Conservation (phyloP, 2,329 filamentous ascomycete species). For the Ceratocystis eucalypticola region DNA sequence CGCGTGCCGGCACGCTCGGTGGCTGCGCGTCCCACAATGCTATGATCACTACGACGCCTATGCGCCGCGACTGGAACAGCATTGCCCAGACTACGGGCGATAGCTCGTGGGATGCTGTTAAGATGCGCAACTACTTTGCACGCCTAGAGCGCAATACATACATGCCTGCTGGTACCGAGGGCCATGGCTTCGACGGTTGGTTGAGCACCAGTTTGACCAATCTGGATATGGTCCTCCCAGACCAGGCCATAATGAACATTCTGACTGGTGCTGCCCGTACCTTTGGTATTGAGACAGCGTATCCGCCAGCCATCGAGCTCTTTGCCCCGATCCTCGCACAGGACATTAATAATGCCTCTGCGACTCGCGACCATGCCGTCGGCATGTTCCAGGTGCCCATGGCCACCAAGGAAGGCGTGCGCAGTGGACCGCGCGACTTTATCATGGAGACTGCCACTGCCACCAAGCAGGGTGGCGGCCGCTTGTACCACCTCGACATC, state of each 20-base stretch:
- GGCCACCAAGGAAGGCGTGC: slow-evolving; percentile 36
- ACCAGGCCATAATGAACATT: slow-evolving; percentile 24
- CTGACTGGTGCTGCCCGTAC: slow-evolving; percentile 24
- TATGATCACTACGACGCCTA: slow-evolving; percentile 25
- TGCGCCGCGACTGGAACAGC: slow-evolving; percentile 28
- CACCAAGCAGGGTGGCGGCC: slow-evolving; percentile 23
- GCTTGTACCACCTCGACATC: slow-evolving; percentile 23
- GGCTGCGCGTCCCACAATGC: slow-evolving; percentile 28
- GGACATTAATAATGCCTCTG: slow-evolving; percentile 23
- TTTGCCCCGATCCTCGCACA: slow-evolving; percentile 23
- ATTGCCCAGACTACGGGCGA: slow-evolving; percentile 33
- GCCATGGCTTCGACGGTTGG: slow-evolving; percentile 33
- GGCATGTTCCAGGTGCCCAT: slow-evolving; percentile 47
- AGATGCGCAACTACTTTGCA: slow-evolving; percentile 32
- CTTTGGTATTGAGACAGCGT: slow-evolving; percentile 22
- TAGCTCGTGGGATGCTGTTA: slow-evolving; percentile 29
- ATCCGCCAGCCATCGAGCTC: slow-evolving; percentile 22
- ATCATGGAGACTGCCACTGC: slow-evolving; percentile 29
- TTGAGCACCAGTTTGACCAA: slow-evolving; percentile 23
- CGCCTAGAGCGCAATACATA: slow-evolving; percentile 33
- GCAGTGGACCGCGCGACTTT: slow-evolving; percentile 43
- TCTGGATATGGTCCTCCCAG: slow-evolving; percentile 23
- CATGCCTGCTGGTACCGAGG: slow-evolving; percentile 27
- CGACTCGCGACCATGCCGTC: slow-evolving; percentile 18
- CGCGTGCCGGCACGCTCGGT: slow-evolving; percentile 28